Base-by-base conservation (phyloP, 75 land plant species). In the Adiantum capillusveneris region DNA sequence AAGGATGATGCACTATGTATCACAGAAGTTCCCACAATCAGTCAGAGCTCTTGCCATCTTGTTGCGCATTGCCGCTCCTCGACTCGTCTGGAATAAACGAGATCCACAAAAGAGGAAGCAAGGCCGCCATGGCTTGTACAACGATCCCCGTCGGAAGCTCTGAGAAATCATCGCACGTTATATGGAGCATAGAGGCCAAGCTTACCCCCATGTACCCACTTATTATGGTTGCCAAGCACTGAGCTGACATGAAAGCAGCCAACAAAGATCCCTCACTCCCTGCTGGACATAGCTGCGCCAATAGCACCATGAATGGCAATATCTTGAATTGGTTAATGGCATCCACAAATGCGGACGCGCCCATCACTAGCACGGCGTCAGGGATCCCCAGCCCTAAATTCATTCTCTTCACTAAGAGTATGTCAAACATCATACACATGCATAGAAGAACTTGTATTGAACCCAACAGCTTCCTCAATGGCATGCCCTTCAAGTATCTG, bases 141-240 rank as follows among this genome's bases (percentile, higher is more conserved):
- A 85, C 25, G 21, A 91, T 76, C 22, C 74, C 85, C 7, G 45
- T 56, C 0, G 88, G 79, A 22, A 91, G 46, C 5, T 75, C 69
- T 0, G 89, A 69, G 65, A 84, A 91, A 57, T 91, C 78, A 7
- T 62, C 48, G 0, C 60, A 79, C 0, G 79, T 64, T 1, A 88
- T 72, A 14, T 78, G 73, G 22, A 82, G 68, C 21, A 46, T 66
- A 0, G 84, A 72, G 9, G 86, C 84, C 1, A 91, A 76, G 1
- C 77, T 85, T 43, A 91, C 95, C 1, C 97, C 97, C n/a, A 91
- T 69, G 45, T 82, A 91, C 0, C 95, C 97, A 37, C 94, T 85
- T 27, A 80, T 66, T 19, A 91, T 85, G 30, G 69, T 53, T 2
- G 95, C 67, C 21, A 88, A 58, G 41, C 87, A 80, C 9, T 82